phyloP scores from a whole-genome alignment of 306 rosid species.

The Ceratonia siliqua region DNA sequence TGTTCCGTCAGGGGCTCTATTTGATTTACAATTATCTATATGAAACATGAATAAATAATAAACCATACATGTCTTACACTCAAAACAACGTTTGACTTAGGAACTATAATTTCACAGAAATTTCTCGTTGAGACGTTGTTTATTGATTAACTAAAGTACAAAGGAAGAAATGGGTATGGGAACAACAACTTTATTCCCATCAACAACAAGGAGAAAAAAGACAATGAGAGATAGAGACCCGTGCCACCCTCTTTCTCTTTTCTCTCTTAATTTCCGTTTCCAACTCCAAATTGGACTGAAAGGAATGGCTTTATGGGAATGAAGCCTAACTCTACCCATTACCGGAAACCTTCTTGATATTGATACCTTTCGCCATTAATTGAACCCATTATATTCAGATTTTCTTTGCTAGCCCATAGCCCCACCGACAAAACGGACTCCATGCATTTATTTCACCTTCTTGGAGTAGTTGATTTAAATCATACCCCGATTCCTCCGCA shows the following conservation, averaged over 20 bases:
- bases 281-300: conserved; percentile 40
- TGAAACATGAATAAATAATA: not conserved
- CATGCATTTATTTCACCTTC: conserved; percentile 20
- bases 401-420: conserved; percentile 22
- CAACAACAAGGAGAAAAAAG: conserved; percentile 27
- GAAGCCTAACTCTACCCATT: conserved; percentile 54
- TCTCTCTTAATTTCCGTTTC: conserved; percentile 18
- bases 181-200: conserved; percentile 39
- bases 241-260: conserved; percentile 40
- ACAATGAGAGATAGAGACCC: conserved; percentile 42
- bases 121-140: conserved; percentile 17
- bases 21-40: conserved; percentile 69
- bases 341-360: conserved; percentile 41
- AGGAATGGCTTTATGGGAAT: conserved; percentile 41
- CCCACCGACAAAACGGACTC: conserved; percentile 42
- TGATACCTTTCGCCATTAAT: conserved; percentile 48
- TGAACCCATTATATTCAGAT: conserved; percentile 26
- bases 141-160: conserved; percentile 40
- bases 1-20: conserved; percentile 94
- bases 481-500: conserved; percentile 12
- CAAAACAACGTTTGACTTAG: not conserved
- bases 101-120: not conserved
- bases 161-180: conserved; percentile 43
- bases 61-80: not conserved
- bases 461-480: not conserved